Base-by-base conservation (phyloP, 257 asterid genomes). In the Haberlea rhodopensis region DNA sequence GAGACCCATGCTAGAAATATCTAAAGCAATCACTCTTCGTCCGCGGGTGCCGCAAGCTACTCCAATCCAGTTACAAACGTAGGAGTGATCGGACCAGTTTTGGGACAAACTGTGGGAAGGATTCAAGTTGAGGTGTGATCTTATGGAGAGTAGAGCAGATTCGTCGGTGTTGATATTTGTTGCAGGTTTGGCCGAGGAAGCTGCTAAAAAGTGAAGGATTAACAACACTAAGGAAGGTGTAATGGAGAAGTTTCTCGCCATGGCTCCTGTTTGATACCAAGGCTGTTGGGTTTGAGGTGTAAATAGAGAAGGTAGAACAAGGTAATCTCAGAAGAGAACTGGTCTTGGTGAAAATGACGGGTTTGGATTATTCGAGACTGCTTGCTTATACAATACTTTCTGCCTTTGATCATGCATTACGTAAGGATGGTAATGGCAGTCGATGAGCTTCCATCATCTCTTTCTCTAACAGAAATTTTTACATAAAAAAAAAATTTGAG, bases 41-140 rank as follows among this genome's bases (percentile, higher is more conserved):
- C 63, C 45, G 53, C 57, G 53, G 11, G 24, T 22, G n/a, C 63
- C 65, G 19, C 75, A 62, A 0, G 65, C 54, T 10, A 70, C 53
- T 19, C 75, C 75, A 6, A 54, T 63, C 75, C 75, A 70, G 0
- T 8, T 2, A 26, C 75, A 70, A 46, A 70, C 60, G 9, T 53
- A 54, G 18, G 59, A 4, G 13, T 56, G 23, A 53, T 13, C 22
- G 0, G 69, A 31, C 74, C 69, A 70, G 31, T 37, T 61, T 6
- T n/a, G 11, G 1, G 58, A 34, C 26, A 70, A 37, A 19, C 56
- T 52, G 60, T 62, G 62, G 16, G 62, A 53, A 43, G 69, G 64
- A 20, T 62, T 69, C 11, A 70, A 56, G 2, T 15, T 24, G 1
- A 69, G 21, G 15, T 60, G 62, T 23, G 73, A 60, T 69, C 32